A percentile compares a stretch with the other conserved stretches of the same genome.
Evolutionary conservation across 345 rosid genomes (phyloP).

Genomic region (Rhodomyrtus tomentosa): DNA sequence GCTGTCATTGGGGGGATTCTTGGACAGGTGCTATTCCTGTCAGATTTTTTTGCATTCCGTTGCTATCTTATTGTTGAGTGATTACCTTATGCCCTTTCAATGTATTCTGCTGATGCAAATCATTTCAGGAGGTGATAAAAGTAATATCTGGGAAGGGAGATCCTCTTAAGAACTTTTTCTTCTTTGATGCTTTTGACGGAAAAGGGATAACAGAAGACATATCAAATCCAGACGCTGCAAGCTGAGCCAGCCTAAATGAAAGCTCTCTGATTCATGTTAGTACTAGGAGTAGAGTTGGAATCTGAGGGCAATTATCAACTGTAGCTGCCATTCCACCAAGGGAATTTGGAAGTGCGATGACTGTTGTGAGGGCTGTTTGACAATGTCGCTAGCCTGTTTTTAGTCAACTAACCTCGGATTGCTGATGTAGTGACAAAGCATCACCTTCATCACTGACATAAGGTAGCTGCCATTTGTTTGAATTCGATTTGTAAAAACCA

Average conservation of each 20-base stretch:
- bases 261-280: background rate
- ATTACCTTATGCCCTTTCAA: background rate
- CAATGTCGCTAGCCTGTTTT: background rate
- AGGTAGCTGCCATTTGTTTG: background rate
- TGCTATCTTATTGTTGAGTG: background rate
- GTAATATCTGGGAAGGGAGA: constrained; percentile 81
- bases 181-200: constrained; percentile 76
- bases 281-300: background rate
- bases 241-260: background rate
- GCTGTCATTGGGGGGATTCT: constrained; percentile 86
- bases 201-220: constrained; percentile 86
- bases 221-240: constrained; percentile 16
- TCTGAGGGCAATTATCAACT: background rate
- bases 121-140: constrained; percentile 79
- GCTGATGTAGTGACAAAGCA: background rate
- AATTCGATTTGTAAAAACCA: background rate
- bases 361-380: background rate
- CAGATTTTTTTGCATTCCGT: background rate
- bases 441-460: background rate
- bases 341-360: background rate
- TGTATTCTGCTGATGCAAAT: background rate
- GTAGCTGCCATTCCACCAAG: background rate
- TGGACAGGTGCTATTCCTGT: constrained; percentile 59
- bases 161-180: constrained; percentile 89
- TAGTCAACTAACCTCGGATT: background rate